Percentiles rank a stretch among this genome's conserved stretches.
phyloP scores from a whole-genome alignment of 805 yeast genomes.

The Candida morakotiae region DNA sequence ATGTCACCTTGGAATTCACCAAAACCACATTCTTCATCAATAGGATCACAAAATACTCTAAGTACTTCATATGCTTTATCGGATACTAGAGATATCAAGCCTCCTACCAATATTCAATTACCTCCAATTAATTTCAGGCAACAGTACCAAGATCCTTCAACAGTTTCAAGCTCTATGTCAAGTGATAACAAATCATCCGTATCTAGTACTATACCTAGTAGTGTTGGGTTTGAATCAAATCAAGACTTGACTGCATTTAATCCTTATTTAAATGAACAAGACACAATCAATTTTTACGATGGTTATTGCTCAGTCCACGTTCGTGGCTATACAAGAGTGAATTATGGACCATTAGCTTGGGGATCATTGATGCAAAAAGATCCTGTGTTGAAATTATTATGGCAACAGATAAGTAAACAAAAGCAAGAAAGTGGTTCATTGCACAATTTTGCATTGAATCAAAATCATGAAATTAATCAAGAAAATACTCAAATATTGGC shows the following conservation, averaged over 20 bases:
- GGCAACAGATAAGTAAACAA: slow-evolving; percentile 25
- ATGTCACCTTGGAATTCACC: slow-evolving; percentile 7
- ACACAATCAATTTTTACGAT: slow-evolving; percentile 32
- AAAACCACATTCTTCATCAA: not conserved
- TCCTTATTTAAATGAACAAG: slow-evolving; percentile 21
- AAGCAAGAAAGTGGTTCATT: slow-evolving; percentile 17
- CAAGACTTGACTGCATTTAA: slow-evolving; percentile 17
- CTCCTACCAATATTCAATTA: slow-evolving; percentile 5
- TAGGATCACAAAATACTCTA: not conserved
- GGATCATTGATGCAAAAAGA: slow-evolving; percentile 33
- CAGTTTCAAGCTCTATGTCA: not conserved
- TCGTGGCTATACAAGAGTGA: slow-evolving; percentile 25
- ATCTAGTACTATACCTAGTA: not conserved
- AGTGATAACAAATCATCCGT: not conserved
- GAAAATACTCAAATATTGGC: slow-evolving; percentile 21
- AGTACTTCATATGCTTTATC: slow-evolving; percentile 5
- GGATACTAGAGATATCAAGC: slow-evolving; percentile 3
- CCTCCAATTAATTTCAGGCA: slow-evolving; percentile 10
- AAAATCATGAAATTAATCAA: slow-evolving; percentile 15
- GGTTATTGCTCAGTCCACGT: slow-evolving; percentile 29
- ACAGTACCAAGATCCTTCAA: not conserved
- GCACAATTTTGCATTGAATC: slow-evolving; percentile 15
- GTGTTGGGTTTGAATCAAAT: not conserved
- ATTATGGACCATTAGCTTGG: slow-evolving; percentile 39
- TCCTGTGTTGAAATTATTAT: slow-evolving; percentile 25